Percentiles rank a stretch among this genome's conserved stretches.
Evolutionary conservation across 805 yeast genomes (phyloP).

Genomic region (Saturnispora sekii): DNA sequence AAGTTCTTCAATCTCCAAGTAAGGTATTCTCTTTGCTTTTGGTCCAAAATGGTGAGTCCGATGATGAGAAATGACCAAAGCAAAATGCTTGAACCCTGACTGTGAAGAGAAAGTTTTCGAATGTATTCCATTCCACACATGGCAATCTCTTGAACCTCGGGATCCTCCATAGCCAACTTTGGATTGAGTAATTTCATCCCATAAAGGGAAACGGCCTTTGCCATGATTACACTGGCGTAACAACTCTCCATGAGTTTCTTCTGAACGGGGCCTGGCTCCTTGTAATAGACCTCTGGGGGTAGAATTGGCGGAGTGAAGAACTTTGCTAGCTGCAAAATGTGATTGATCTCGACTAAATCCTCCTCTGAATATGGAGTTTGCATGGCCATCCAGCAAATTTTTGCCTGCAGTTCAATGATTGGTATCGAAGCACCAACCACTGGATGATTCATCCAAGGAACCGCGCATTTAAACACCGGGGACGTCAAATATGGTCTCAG

Average conservation of each 20-base stretch:
- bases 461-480: conserved; percentile 27
- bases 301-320: conserved; percentile 13
- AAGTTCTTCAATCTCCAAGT: conserved; percentile 10
- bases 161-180: conserved; percentile 2
- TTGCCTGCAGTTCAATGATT: conserved; percentile 30
- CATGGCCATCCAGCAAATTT: conserved; percentile 27
- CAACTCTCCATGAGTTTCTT: conserved; percentile 16
- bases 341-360: conserved; percentile 1
- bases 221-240: conserved; percentile 12
- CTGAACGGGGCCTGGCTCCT: conserved; percentile 14
- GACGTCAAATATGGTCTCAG: conserved; percentile 23
- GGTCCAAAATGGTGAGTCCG: conserved; percentile 12
- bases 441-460: conserved; percentile 35
- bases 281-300: conserved; percentile 10
- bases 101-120: conserved; percentile 10
- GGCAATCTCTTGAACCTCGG: conserved; percentile 8
- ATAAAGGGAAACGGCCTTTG: conserved; percentile 13
- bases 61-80: conserved; percentile 16
- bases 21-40: conserved; percentile 13
- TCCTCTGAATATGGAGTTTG: conserved; percentile 10
- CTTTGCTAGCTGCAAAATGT: conserved; percentile 10
- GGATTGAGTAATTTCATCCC: conserved; percentile 12
- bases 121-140: conserved; percentile 9
- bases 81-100: conserved; percentile 11
- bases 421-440: conserved; percentile 31